phyloP scores from a whole-genome alignment of 208 protist genomes.

The Trichomonas vaginalis region DNA sequence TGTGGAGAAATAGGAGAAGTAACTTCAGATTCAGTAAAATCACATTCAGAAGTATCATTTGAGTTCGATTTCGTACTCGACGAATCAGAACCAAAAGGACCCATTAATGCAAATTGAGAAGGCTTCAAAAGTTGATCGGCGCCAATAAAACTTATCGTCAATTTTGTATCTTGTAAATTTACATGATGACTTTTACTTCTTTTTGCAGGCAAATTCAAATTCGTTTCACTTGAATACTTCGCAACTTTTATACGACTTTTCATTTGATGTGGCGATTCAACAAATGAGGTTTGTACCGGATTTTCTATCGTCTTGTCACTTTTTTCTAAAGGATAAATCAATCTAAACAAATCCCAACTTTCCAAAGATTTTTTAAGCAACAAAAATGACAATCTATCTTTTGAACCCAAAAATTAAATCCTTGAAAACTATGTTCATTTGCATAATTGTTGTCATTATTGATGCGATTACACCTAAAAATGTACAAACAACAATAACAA shows the following conservation, averaged over 20 bases:
- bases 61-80: no score
- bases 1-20: no score
- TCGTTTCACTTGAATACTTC: not conserved
- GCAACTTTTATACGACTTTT: not conserved
- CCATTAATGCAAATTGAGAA: not conserved
- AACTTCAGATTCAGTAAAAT: no score
- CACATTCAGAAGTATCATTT: no score
- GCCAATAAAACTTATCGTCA: not conserved
- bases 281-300: not conserved
- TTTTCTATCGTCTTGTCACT: not conserved
- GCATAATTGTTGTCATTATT: no score
- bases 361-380: not conserved
- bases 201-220: not conserved
- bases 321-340: not conserved
- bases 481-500: no score
- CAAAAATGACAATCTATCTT: not conserved
- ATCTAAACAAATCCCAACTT: not conserved
- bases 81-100: no score
- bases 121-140: not conserved
- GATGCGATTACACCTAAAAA: no score
- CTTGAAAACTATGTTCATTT: no score
- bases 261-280: no score
- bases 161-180: not conserved
- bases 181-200: not conserved
- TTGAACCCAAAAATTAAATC: not conserved